Evolutionary conservation across 129 eudicot genomes (phyloP), one percentile per base, ranked within the genome.

Genomic region (Flaveria ramosissima): DNA sequence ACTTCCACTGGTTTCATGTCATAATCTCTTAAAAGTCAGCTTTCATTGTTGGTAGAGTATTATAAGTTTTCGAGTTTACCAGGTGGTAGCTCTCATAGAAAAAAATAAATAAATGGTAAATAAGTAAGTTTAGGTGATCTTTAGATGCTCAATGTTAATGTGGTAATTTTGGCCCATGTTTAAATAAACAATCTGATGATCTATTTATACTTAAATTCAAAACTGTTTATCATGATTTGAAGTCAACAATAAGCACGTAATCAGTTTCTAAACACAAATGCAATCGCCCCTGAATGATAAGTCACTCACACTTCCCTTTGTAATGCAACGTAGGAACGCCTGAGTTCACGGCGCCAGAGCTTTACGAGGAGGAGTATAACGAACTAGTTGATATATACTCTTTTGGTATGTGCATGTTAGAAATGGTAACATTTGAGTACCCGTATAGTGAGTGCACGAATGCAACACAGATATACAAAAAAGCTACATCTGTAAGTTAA

Each of bases 281-380:
- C 15, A 12, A 47, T 13, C 52, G 16, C n/a, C 52, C 52, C 3
- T 47, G 15, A 2, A 47, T 10, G 16, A 2, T 3, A 10, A 47
- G 50, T 3, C 4, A 36, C 45, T 27, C n/a, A 4, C 64, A 30
- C 0, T 48, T 21, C n/a, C 52, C 23, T 39, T 26, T 71, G 10
- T 9, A 53, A 70, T 53, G 64, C 19, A 42, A 41, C 6, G 3
- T 80, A 91, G 98, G 98, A 60, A 93, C 97, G 46, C 98, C 98
- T n/a, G 96, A 93, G 70, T 90, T 93, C 78, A 93, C 88, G 97
- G 98, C 97, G 9, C 97, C 98, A 3, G 98, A 94, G 86, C 90
- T 91, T n/a, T 94, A 91, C 27, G 97, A 91, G 27, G 97, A 94
- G 83, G 90, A 89, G 12, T 94, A 94, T 61, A 89, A 91, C 60